Conservation (phyloP, 73 alveolate genomes). For the Paramecium primaurelia region DNA sequence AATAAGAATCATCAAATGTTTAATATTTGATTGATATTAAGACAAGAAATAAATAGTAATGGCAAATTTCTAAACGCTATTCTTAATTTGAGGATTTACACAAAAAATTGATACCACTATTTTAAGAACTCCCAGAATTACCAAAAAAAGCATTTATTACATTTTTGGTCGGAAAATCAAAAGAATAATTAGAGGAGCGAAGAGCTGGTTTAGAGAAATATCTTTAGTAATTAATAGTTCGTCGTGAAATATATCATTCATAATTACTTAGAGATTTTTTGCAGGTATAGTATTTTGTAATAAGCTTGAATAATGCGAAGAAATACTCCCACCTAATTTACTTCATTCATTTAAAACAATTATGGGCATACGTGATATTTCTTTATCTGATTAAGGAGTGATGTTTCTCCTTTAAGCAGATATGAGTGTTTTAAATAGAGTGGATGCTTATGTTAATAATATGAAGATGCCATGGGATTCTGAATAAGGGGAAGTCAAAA, state of each 20-base stretch:
- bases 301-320: constrained; percentile 34
- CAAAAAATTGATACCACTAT: constrained; percentile 33
- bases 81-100: constrained; percentile 56
- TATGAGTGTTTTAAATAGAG: constrained; percentile 58
- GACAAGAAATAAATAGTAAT: constrained; percentile 19
- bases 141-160: constrained; percentile 50
- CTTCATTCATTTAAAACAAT: neutral
- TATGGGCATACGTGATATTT: constrained; percentile 54
- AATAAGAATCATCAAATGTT: neutral
- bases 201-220: constrained; percentile 52
- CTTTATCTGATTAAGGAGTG: constrained; percentile 21
- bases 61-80: constrained; percentile 53
- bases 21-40: constrained; percentile 21
- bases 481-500: constrained; percentile 12
- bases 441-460: constrained; percentile 60
- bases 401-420: constrained; percentile 49
- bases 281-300: neutral
- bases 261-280: constrained; percentile 44
- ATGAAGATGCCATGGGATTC: constrained; percentile 60
- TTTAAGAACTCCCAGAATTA: constrained; percentile 35
- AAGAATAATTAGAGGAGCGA: constrained; percentile 49
- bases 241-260: constrained; percentile 50
- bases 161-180: constrained; percentile 42
- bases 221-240: constrained; percentile 23
- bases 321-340: neutral